Percentiles rank a stretch among this genome's conserved stretches.
phyloP scores from a whole-genome alignment of 1,139 yeast species.

The Kodamaea ohmeri region DNA sequence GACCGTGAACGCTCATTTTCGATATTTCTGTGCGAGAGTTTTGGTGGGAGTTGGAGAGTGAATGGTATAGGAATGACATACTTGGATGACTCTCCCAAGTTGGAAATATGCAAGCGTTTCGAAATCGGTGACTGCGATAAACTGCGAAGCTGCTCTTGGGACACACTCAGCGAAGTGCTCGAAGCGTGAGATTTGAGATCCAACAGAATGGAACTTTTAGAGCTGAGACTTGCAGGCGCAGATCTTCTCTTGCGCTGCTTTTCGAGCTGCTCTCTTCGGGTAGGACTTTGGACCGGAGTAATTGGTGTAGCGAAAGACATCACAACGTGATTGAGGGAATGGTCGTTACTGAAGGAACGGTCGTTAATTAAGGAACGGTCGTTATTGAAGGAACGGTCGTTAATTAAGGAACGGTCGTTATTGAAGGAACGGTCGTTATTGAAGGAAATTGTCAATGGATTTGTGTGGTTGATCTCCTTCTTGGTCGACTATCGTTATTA shows the following conservation, averaged over 20 bases:
- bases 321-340: too few relatives aligned
- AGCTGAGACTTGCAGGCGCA: conserved; percentile 20
- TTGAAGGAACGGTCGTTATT: too few relatives aligned
- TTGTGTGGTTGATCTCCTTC: too few relatives aligned
- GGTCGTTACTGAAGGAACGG: too few relatives aligned
- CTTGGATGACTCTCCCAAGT: conserved; percentile 21
- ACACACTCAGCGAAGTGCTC: conserved; percentile 15
- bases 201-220: conserved; percentile 23
- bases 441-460: too few relatives aligned
- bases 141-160: conserved; percentile 29
- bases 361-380: too few relatives aligned
- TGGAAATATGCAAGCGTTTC: conserved; percentile 35
- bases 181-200: conserved; percentile 23
- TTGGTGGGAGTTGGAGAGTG: conserved; percentile 43
- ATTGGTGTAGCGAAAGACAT: too few relatives aligned
- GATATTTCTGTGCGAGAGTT: conserved; percentile 31
- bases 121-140: conserved; percentile 39
- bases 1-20: conserved; percentile 12
- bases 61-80: conserved; percentile 48
- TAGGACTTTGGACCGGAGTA: conserved; percentile 1
- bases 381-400: too few relatives aligned
- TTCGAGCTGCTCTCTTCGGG: conserved; percentile 20
- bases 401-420: too few relatives aligned
- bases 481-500: too few relatives aligned
- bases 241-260: conserved; percentile 26